These are phyloP conservation scores for Podospora pseudocomata DNA, from an alignment of 495 filamentous ascomycete genomes.

Conservation along the genomic window DNA sequence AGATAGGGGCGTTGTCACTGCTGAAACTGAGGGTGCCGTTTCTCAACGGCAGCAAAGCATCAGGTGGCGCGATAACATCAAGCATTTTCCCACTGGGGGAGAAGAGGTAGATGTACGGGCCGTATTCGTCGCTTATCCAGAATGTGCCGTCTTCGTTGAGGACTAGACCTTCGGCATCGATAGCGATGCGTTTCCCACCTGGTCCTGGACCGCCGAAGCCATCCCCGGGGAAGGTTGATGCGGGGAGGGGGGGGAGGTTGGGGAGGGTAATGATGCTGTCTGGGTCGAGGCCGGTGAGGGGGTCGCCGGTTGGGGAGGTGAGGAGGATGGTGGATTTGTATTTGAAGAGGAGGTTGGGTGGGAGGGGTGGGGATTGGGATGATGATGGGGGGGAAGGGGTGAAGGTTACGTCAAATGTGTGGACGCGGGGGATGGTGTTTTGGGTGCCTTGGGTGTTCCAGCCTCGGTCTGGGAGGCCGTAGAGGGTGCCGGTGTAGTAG, in stretches of 20 bases:
- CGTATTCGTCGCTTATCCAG: slow-evolving; percentile 80
- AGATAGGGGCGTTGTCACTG: slow-evolving; percentile 57
- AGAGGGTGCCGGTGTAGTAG: slow-evolving; percentile 61
- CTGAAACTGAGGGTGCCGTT: slow-evolving; percentile 44
- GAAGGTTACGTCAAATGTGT: slow-evolving; percentile 63
- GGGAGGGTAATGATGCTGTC: slow-evolving; percentile 54
- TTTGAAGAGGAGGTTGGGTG: slow-evolving; percentile 60
- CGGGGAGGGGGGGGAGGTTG: slow-evolving; percentile 63
- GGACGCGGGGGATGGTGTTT: slow-evolving; percentile 70
- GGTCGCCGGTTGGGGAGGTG: slow-evolving; percentile 60
- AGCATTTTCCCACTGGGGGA: slow-evolving; percentile 55
- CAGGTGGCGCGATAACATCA: slow-evolving; percentile 62
- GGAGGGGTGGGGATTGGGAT: slow-evolving; percentile 56
- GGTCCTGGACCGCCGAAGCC: slow-evolving; percentile 59
- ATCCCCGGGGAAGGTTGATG: slow-evolving; percentile 64
- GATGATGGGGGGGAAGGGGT: slow-evolving; percentile 37
- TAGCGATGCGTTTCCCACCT: slow-evolving; percentile 58
- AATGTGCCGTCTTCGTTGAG: slow-evolving; percentile 61
- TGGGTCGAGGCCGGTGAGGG: slow-evolving; percentile 66
- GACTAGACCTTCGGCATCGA: slow-evolving; percentile 72
- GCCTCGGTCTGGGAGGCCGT: slow-evolving; percentile 66
- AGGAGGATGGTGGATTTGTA: slow-evolving; percentile 69
- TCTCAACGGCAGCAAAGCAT: slow-evolving; percentile 63
- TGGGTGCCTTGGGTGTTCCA: slow-evolving; percentile 74
- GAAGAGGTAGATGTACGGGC: slow-evolving; percentile 70